A percentile compares a stretch with the other conserved stretches of the same genome.
Evolutionary conservation across 164 flowering plant species (phyloP).

Genomic region (Vitis labrusca): DNA sequence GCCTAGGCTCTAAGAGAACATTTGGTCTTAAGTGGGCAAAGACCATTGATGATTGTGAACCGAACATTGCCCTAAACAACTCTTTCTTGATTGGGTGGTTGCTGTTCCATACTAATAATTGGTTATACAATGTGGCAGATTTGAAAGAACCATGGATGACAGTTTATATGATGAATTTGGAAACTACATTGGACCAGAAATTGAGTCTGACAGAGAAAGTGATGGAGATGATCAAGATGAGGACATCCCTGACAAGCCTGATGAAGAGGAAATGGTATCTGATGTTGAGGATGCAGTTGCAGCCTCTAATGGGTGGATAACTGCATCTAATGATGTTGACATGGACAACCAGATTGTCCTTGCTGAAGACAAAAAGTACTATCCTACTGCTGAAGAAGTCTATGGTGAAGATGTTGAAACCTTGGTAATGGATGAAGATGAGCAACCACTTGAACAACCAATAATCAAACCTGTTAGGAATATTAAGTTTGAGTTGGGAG

Average conservation of each 20-base stretch:
- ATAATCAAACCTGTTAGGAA: conserved; percentile 86
- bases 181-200: conserved; percentile 96
- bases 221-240: conserved; percentile 67
- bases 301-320: conserved; percentile 76
- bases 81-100: too few species aligned
- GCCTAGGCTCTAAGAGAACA: too few species aligned
- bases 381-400: conserved; percentile 94
- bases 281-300: conserved; percentile 54
- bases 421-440: conserved; percentile 98
- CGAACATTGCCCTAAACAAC: too few species aligned
- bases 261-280: conserved; percentile 38
- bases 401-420: conserved; percentile 98
- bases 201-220: conserved; percentile 89
- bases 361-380: conserved; percentile 97
- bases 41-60: too few species aligned
- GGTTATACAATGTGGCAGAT: too few species aligned
- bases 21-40: too few species aligned
- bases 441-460: conserved; percentile 82
- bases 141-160: conserved; percentile 59
- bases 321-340: conserved; percentile 74
- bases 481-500: conserved; percentile 89
- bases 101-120: too few species aligned
- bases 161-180: conserved; percentile 97
- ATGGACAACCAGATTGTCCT: conserved; percentile 93
- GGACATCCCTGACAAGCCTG: conserved; percentile 46